Base-by-base conservation (phyloP, 2,329 filamentous ascomycete species). In the Sordariomycetes sp. region DNA sequence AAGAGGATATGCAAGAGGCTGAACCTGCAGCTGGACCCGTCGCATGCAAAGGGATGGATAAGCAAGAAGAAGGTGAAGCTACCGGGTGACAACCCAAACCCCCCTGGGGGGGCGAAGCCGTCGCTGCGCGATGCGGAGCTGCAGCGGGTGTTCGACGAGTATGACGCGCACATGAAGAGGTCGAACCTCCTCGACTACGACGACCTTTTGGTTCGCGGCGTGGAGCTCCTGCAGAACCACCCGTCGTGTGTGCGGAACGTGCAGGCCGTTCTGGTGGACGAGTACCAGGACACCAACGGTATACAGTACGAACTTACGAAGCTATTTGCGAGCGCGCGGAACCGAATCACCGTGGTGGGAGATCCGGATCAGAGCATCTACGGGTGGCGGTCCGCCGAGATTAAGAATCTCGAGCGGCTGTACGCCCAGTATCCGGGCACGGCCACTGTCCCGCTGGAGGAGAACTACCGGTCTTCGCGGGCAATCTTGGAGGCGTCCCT, bases 351-450 rank as follows among this genome's bases (percentile, higher is more conserved):
- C 1, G 89, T 97, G 60, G 94, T 99, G 4, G 94, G 93, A 37
- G 93, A 99, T 68, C 93, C 94, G 0, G 94, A 99, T 69, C 93
- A 99, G 71, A 97, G 92, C 69, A 99, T 99, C 59, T 99, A 97
- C 69, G 90, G 93, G 22, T 99, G 95, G 79, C 86, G 93, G 22
- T 92, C 90, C 8, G 93, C 94, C 11, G 93, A 99, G 70, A 90
- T 93, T 64, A 87, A 87, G 68, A 99, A 97, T 65, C 78, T 97
- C 54, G 82, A 83, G 62, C 84, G 88, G 2, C 85, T 99, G 77
- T 81, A 90, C 57, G 76, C 76, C 50, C 85, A 90, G 60, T 97
- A 88, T 66, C 86, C 86, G 0, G 81, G 87, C 28, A 94, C 91
- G 0, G 80, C 90, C 4, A 87, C 94, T 59, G 84, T 97, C 52